Evolutionary conservation across 768 basidiomycete species (phyloP).

Genomic region (Russula vinacea): DNA sequence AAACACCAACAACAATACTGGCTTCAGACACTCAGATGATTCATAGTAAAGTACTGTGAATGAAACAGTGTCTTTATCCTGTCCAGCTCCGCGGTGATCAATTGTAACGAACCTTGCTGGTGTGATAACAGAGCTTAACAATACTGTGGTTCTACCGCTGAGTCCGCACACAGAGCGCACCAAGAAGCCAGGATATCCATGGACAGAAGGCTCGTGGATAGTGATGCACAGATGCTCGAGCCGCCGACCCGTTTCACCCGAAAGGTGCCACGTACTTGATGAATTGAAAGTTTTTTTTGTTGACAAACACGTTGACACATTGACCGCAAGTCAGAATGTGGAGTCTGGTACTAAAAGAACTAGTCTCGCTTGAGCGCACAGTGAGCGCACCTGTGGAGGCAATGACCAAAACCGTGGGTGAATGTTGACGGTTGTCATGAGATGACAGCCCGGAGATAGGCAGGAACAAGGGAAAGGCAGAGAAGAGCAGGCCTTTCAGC

Average conservation of each 20-base stretch:
- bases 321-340: no score
- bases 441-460: no score
- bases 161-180: background rate
- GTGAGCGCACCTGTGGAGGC: no score
- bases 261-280: background rate
- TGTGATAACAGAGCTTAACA: background rate
- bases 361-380: no score
- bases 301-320: background rate
- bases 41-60: background rate
- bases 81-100: background rate
- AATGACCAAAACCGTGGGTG: no score
- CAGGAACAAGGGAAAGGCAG: no score
- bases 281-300: background rate
- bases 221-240: background rate
- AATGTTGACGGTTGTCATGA: no score
- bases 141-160: background rate
- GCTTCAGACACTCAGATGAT: background rate
- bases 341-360: no score
- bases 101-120: background rate
- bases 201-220: background rate
- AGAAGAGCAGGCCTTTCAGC: no score
- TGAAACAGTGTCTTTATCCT: background rate
- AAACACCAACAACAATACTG: background rate
- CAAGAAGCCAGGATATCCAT: background rate
- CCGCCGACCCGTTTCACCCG: background rate